Percentiles rank a stretch among this genome's conserved stretches.
Conservation (phyloP, 2,329 filamentous ascomycete genomes). For the Colletotrichum australisinense region DNA sequence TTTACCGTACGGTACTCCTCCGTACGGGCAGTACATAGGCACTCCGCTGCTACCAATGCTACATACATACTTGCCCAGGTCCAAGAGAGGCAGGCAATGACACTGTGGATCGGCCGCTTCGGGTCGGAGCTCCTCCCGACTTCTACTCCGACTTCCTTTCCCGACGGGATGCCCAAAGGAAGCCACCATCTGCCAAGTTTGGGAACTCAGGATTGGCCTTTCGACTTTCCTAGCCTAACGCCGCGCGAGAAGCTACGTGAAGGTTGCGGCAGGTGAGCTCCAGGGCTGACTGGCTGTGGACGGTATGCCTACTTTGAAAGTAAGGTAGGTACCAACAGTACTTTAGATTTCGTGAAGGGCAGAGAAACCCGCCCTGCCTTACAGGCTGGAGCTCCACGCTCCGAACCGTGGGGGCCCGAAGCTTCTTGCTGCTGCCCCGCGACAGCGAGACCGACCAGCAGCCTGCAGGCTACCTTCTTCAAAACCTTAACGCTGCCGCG, state of each 20-base stretch:
- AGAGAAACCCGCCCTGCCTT: background rate
- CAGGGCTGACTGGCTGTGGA: background rate
- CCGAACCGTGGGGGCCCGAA: constrained; percentile 20
- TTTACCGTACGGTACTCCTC: background rate
- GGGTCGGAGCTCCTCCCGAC: constrained; percentile 29
- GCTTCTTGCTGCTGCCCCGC: background rate
- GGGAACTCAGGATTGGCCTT: background rate
- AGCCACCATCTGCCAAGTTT: background rate
- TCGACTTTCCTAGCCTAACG: background rate
- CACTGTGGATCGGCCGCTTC: constrained; percentile 15
- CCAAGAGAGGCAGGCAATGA: background rate
- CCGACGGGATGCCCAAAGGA: background rate
- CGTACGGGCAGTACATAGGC: background rate
- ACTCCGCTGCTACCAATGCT: background rate
- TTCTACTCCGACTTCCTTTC: constrained; percentile 14
- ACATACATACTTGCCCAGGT: background rate
- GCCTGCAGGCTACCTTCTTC: background rate
- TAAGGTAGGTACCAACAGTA: too few species aligned
- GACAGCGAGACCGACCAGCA: background rate
- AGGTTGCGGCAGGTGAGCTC: constrained; percentile 5
- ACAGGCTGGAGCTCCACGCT: constrained; percentile 22
- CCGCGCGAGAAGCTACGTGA: background rate
- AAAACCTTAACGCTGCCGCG: background rate
- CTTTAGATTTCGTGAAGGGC: background rate
- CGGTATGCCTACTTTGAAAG: background rate